Evolutionary conservation across 768 basidiomycete species (phyloP), one percentile per base, ranked within the genome.

Genomic region (Trametes elegans): DNA sequence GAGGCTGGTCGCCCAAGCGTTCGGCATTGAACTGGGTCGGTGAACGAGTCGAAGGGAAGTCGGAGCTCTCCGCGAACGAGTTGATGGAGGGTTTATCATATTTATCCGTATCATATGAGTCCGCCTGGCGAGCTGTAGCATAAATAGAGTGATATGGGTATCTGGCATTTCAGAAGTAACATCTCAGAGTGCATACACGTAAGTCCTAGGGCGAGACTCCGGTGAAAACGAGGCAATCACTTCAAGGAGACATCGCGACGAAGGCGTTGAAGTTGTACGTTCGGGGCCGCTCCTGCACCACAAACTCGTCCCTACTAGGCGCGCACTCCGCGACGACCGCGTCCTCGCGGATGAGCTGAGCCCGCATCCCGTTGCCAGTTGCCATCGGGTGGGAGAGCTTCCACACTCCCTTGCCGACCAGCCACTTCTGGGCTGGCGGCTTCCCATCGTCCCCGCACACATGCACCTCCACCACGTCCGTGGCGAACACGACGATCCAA

Each of bases 191-290:
- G n/a, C n/a, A n/a, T n/a, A n/a, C n/a, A n/a, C n/a, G n/a, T n/a
- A n/a, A n/a, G n/a, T n/a, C n/a, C n/a, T n/a, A n/a, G n/a, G n/a
- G n/a, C n/a, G n/a, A n/a, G n/a, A n/a, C n/a, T n/a, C n/a, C n/a
- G n/a, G n/a, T n/a, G n/a, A n/a, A n/a, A n/a, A n/a, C n/a, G n/a
- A n/a, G n/a, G n/a, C n/a, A n/a, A n/a, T n/a, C n/a, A n/a, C n/a
- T n/a, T 55, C 46, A 49, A 2, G 49, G 7, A 16, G 66, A 69
- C 56, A 57, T 50, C 6, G 67, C 69, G 2, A 71, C 70, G 38
- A 63, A 73, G 5, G 57, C 73, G 29, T 74, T 76, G 64, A 75
- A 76, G 59, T 76, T 76, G 66, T 76, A 75, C 47, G 59, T 61
- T 44, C 55, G 13, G 9, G 76, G 75, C 19, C 56, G 48, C 32